A percentile compares a stretch with the other conserved stretches of the same genome.
Conservation (phyloP, 2,329 filamentous ascomycete genomes). For the Paecilomyces formosus region DNA sequence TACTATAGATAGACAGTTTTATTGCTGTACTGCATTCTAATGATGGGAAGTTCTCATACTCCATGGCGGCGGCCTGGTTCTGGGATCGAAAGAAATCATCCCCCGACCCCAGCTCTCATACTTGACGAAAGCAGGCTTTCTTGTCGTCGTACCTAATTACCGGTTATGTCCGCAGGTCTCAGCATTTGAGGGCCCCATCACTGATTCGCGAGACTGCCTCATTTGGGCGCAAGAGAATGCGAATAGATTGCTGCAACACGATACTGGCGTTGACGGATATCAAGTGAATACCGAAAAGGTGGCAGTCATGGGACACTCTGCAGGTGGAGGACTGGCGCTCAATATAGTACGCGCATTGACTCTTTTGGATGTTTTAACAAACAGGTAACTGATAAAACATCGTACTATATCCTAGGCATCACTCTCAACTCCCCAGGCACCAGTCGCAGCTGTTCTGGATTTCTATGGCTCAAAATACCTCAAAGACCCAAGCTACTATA, state of each 20-base stretch:
- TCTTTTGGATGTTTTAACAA: no score
- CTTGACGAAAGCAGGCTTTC: not conserved
- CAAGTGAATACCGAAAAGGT: not conserved
- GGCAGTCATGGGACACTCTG: not conserved
- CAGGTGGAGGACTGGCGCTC: not conserved
- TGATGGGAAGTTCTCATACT: no score
- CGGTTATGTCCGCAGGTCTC: conserved; percentile 1
- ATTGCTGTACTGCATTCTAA: no score
- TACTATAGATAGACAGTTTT: no score
- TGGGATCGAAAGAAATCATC: no score
- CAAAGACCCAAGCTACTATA: not conserved
- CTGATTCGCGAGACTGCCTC: not conserved
- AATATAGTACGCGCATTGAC: no score
- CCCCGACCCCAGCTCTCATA: no score
- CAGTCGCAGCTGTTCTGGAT: not conserved
- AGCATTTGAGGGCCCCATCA: not conserved
- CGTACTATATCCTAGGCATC: not conserved
- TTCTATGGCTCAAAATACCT: conserved; percentile 1
- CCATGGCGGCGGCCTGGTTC: no score
- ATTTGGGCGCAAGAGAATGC: not conserved
- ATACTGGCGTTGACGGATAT: no score
- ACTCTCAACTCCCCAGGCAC: not conserved
- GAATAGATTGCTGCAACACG: no score
- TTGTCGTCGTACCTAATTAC: not conserved
- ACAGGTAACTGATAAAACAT: not conserved